Base-by-base conservation (phyloP, 352 stramenopile genomes). In the Phytophthora sansomeana region DNA sequence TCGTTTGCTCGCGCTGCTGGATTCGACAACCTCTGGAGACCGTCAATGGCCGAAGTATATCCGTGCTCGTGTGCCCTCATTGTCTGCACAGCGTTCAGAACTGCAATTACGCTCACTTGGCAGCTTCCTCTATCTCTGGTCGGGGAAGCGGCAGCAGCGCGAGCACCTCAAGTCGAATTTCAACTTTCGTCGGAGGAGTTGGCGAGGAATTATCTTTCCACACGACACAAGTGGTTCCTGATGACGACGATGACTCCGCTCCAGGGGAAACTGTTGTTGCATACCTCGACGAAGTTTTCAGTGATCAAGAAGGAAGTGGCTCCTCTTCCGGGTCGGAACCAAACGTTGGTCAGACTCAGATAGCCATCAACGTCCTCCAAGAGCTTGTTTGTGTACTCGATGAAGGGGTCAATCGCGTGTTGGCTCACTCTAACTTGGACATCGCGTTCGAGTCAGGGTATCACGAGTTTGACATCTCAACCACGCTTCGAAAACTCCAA, bases 301-400 rank as follows among this genome's bases (percentile, higher is more conserved):
- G 29, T 9, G 46, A 57, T 11, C 43, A 63, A 54, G 14, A 19
- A 24, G 17, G 56, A 24, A 30, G 26, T 6, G 19, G 49, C 10
- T 26, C 35, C 4, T 47, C 55, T 28, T 63, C 43, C 13, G 13
- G 49, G 11, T 41, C 36, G 21, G 36, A 58, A 6, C 32, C 38
- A 4, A 38, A 38, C 9, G 11, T 41, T 52, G 4, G 14, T 16
- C 62, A 50, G 10, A 28, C 62, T 21, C 44, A 61, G 16, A 75
- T 68, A 17, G 68, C 83, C 29, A 63, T 75, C 46, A 78, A 67
- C 7, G 77, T 90, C 9, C 75, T 87, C 36, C 74, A 83, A 53
- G 52, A 74, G n/a, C 52, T 89, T 9, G 50, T 80, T 5, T 64
- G 16, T 16, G 39, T 56, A 6, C 50, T 72, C 13, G 53, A 74